phyloP scores from a whole-genome alignment of 2,329 filamentous ascomycete genomes.

The Neurospora sp. region DNA sequence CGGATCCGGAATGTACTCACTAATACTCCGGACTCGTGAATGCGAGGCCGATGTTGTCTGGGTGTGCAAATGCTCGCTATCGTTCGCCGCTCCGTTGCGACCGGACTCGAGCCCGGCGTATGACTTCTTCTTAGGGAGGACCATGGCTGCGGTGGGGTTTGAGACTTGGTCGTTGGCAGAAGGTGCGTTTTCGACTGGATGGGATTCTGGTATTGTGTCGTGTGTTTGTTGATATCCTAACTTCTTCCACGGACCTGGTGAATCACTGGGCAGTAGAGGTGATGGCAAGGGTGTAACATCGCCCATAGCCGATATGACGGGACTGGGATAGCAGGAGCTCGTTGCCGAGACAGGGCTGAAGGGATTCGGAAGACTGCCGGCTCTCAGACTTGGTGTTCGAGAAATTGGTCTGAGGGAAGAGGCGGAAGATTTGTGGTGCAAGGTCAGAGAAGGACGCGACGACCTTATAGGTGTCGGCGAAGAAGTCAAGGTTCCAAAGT shows the following conservation, averaged over 20 bases:
- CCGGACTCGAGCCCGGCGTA: conserved; percentile 37
- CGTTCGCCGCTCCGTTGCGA: conserved; percentile 21
- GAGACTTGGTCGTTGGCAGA: conserved; percentile 42
- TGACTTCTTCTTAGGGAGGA: conserved; percentile 45
- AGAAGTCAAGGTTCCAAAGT: not conserved
- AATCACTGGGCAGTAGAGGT: conserved; percentile 55
- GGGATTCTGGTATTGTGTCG: conserved; percentile 29
- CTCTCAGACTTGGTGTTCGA: conserved; percentile 52
- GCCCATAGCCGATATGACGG: conserved; percentile 64
- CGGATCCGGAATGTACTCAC: conserved; percentile 74
- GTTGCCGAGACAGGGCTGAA: conserved; percentile 44
- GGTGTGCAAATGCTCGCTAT: conserved; percentile 19
- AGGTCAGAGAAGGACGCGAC: conserved; percentile 11
- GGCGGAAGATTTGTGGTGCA: conserved; percentile 31
- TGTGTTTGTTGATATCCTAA: conserved; percentile 38
- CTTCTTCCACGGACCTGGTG: conserved; percentile 56
- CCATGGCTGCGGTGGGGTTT: conserved; percentile 33
- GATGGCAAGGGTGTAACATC: conserved; percentile 73
- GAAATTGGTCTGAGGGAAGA: conserved; percentile 42
- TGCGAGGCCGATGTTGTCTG: conserved; percentile 29
- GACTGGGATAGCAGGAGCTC: conserved; percentile 61
- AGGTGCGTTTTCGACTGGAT: conserved; percentile 33
- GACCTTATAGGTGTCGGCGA: conserved; percentile 15
- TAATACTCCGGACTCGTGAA: conserved; percentile 70
- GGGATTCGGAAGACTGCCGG: conserved; percentile 36